These are phyloP conservation scores for Dactylellina parvicollis DNA, from an alignment of 2,329 filamentous ascomycete species.

Conservation along the genomic window DNA sequence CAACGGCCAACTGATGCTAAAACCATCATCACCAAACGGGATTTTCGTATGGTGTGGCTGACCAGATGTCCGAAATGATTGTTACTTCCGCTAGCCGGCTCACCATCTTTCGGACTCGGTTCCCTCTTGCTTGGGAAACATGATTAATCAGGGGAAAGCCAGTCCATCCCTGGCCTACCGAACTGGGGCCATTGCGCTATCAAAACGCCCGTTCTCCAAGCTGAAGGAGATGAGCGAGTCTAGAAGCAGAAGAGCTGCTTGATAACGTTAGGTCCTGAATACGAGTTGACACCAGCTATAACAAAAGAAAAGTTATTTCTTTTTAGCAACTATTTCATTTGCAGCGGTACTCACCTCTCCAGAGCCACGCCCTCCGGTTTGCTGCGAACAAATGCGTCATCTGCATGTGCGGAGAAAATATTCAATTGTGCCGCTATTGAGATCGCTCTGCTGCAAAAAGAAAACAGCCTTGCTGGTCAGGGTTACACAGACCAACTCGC, in stretches of 20 bases:
- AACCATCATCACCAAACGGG: too few relatives aligned
- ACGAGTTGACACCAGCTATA: not conserved
- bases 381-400: slow-evolving; percentile 40
- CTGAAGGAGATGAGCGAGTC: slow-evolving; percentile 1
- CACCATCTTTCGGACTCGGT: not conserved
- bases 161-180: not conserved
- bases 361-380: not conserved
- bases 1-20: too few relatives aligned
- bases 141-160: not conserved
- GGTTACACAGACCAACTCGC: slow-evolving; percentile 50
- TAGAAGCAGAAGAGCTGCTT: slow-evolving; percentile 2
- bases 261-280: slow-evolving; percentile 39
- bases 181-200: slow-evolving; percentile 44
- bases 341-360: not conserved
- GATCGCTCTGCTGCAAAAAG: slow-evolving; percentile 1
- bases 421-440: slow-evolving; percentile 31
- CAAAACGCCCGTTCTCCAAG: slow-evolving; percentile 12
- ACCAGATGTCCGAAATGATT: not conserved
- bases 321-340: not conserved
- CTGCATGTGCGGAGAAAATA: slow-evolving; percentile 20
- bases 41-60: too few relatives aligned
- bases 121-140: not conserved
- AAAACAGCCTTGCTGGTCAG: slow-evolving; percentile 5
- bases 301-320: not conserved
- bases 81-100: too few relatives aligned